A percentile compares a stretch with the other conserved stretches of the same genome.
Evolutionary conservation across 495 filamentous ascomycete species (phyloP).

Genomic region (Pyrenula aspistea): DNA sequence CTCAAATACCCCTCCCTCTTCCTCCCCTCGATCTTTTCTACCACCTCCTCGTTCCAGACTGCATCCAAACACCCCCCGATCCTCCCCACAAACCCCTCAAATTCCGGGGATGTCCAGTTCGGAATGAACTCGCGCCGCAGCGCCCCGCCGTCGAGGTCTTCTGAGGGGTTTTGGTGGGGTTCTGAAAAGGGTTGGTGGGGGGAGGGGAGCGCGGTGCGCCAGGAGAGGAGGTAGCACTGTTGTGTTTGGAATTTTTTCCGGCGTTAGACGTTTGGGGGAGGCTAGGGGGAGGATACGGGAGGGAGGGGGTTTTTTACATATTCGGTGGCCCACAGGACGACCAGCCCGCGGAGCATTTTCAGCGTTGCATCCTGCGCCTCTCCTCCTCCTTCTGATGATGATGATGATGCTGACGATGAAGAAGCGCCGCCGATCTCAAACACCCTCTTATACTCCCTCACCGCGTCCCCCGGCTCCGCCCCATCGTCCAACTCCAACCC

Average conservation of each 20-base stretch:
- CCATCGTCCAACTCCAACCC: constrained; percentile 30
- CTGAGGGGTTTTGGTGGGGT: not conserved
- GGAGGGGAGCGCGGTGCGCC: too few species aligned
- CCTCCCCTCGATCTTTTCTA: not conserved
- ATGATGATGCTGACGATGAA: too few species aligned
- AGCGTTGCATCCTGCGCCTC: not conserved
- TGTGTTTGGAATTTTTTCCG: too few species aligned
- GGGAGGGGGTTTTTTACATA: too few species aligned
- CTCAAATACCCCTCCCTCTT: not conserved
- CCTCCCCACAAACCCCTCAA: constrained; percentile 39
- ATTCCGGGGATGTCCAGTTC: constrained; percentile 52
- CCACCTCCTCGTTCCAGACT: not conserved
- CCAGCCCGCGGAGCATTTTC: constrained; percentile 47
- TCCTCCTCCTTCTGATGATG: not conserved
- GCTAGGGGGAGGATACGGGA: too few species aligned
- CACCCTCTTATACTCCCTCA: not conserved
- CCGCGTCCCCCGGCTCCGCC: too few species aligned
- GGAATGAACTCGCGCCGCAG: constrained; percentile 51
- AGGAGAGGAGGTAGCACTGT: not conserved
- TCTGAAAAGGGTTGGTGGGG: not conserved
- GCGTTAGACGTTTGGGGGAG: too few species aligned
- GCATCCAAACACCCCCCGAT: not conserved
- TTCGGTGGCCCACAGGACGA: constrained; percentile 69
- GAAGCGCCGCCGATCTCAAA: not conserved
- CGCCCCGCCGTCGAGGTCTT: constrained; percentile 48